Evolutionary conservation across 225 moss, liverwort and hornwort species (phyloP).

Genomic region (Polytrichum commune): DNA sequence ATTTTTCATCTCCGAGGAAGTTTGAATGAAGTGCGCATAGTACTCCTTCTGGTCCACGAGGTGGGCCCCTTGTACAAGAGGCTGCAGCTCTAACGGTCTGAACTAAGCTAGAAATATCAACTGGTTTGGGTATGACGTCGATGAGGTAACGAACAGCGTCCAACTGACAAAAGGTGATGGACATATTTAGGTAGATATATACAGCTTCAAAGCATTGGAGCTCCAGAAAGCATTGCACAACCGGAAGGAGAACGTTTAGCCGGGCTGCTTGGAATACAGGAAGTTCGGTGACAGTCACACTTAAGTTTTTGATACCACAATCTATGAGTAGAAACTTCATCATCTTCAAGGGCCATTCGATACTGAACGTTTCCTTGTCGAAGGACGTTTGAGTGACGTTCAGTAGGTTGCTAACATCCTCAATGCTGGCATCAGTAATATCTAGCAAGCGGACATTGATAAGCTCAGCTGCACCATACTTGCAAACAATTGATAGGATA

Average conservation of each 20-base stretch:
- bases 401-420: conserved; percentile 36
- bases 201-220: conserved; percentile 44
- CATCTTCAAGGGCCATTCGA: conserved; percentile 52
- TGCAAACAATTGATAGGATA: conserved; percentile 50
- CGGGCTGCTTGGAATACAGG: conserved; percentile 57
- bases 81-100: conserved; percentile 49
- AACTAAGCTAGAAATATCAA: conserved; percentile 26
- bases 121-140: conserved; percentile 22
- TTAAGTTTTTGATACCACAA: conserved; percentile 49
- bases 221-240: conserved; percentile 48
- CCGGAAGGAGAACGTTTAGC: conserved; percentile 48
- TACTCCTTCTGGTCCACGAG: conserved; percentile 49
- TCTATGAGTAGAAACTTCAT: conserved; percentile 49
- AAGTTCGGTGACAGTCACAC: conserved; percentile 43
- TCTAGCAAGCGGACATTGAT: conserved; percentile 39
- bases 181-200: conserved; percentile 43
- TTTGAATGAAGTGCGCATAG: conserved; percentile 55
- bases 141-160: conserved; percentile 46
- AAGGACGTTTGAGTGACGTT: conserved; percentile 28
- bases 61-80: conserved; percentile 47
- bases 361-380: conserved; percentile 15
- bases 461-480: conserved; percentile 42
- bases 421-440: conserved; percentile 33
- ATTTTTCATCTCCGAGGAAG: conserved; percentile 40
- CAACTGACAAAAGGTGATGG: conserved; percentile 47